phyloP scores from a whole-genome alignment of 116 monocot species.

The Posidonia oceanica region DNA sequence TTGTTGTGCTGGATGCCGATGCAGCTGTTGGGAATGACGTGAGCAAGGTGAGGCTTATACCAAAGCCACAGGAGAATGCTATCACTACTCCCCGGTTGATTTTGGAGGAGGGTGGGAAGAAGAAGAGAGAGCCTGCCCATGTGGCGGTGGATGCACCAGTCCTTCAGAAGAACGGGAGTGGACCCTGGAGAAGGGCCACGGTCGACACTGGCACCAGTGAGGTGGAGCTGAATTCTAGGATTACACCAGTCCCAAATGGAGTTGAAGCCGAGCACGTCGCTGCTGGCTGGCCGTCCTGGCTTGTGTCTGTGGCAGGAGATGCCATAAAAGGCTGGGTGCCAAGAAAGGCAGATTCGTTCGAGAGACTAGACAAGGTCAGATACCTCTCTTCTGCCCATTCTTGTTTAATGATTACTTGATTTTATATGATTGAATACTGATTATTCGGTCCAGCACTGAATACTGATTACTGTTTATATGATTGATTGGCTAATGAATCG shows the following conservation, averaged over 20 bases:
- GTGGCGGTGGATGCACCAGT: constrained; percentile 8
- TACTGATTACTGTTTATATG: too few relatives aligned
- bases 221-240: constrained; percentile 10
- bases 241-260: constrained; percentile 28
- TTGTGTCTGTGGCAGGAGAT: constrained; percentile 48
- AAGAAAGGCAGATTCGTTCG: constrained; percentile 51
- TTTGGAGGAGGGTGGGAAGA: background rate
- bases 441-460: too few relatives aligned
- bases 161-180: constrained; percentile 7
- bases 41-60: constrained; percentile 1
- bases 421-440: too few relatives aligned
- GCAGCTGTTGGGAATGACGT: background rate
- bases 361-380: constrained; percentile 52
- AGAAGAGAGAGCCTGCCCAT: background rate
- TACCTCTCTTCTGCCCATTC: background rate
- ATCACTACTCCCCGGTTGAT: background rate
- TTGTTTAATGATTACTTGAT: background rate
- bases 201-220: constrained; percentile 13
- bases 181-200: constrained; percentile 22
- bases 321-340: constrained; percentile 72
- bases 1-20: constrained; percentile 1
- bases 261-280: constrained; percentile 28
- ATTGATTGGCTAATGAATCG: too few relatives aligned
- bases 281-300: constrained; percentile 74
- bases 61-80: constrained; percentile 3